Evolutionary conservation across 805 yeast genomes (phyloP).

Genomic region (Metschnikowia borealis): DNA sequence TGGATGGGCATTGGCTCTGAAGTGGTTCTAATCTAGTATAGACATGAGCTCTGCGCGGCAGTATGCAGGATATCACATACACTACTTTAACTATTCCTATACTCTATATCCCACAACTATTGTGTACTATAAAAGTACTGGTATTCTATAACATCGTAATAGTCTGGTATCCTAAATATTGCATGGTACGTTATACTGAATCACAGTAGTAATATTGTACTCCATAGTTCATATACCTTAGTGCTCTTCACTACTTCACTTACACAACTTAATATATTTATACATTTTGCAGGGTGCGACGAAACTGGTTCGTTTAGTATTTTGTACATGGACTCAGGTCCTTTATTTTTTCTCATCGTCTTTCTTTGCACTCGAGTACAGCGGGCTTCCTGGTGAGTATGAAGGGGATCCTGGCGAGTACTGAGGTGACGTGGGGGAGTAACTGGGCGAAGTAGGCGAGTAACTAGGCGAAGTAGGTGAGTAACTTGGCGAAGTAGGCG

Average conservation of each 20-base stretch:
- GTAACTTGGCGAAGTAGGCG: slow-evolving; percentile 24
- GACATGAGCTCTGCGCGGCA: slow-evolving; percentile 1
- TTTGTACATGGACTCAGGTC: slow-evolving; percentile 6
- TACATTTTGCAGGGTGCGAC: slow-evolving; percentile 2
- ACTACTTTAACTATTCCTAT: too few relatives aligned
- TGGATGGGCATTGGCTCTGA: background rate
- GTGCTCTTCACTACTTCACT: background rate
- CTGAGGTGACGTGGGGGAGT: slow-evolving; percentile 18
- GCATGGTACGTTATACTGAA: too few relatives aligned
- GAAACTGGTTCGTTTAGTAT: slow-evolving; percentile 5
- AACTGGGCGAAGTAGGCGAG: slow-evolving; percentile 23
- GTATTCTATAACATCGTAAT: too few relatives aligned
- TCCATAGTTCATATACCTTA: background rate
- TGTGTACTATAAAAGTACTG: too few relatives aligned
- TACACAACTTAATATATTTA: background rate
- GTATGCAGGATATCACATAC: background rate
- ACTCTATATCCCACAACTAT: too few relatives aligned
- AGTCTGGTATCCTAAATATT: too few relatives aligned
- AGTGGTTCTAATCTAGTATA: background rate
- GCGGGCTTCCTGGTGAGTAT: slow-evolving; percentile 57
- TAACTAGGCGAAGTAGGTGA: slow-evolving; percentile 24
- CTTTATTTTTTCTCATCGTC: slow-evolving; percentile 15
- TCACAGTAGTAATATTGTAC: too few relatives aligned
- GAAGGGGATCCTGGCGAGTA: slow-evolving; percentile 38
- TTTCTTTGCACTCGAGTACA: slow-evolving; percentile 23